These are phyloP conservation scores for Ceratobasidium sp. DNA, from an alignment of 1,284 basidiomycete genomes.

Conservation along the genomic window DNA sequence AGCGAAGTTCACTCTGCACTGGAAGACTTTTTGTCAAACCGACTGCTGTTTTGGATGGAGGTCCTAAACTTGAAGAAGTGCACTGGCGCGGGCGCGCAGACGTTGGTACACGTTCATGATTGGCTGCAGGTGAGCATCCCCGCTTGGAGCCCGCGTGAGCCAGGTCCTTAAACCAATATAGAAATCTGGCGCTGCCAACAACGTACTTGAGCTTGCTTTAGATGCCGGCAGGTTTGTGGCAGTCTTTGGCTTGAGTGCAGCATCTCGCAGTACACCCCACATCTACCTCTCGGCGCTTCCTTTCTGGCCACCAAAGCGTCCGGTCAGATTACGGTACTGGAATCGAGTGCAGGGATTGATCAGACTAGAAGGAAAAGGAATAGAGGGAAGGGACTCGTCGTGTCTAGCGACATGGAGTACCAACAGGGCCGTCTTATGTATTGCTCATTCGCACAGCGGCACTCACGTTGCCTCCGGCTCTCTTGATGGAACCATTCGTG, in stretches of 20 bases:
- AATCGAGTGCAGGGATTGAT: background rate
- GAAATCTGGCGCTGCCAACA: background rate
- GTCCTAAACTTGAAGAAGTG: slow-evolving; percentile 20
- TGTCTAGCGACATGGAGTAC: background rate
- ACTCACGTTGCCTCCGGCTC: background rate
- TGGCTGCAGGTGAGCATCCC: slow-evolving; percentile 18
- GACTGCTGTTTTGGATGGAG: slow-evolving; percentile 29
- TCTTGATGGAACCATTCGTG: no score
- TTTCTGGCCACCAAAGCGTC: slow-evolving; percentile 14
- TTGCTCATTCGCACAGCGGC: background rate
- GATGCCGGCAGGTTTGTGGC: slow-evolving; percentile 9
- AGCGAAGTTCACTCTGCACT: background rate
- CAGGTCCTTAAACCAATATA: background rate
- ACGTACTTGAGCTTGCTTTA: background rate
- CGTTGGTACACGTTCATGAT: background rate
- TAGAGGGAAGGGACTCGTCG: no score
- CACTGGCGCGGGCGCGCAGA: background rate
- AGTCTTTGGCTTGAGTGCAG: background rate
- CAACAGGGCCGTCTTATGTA: background rate
- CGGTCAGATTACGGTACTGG: background rate
- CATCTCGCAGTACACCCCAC: slow-evolving; percentile 14
- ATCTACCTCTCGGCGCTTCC: slow-evolving; percentile 17
- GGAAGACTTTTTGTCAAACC: background rate
- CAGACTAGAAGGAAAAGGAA: background rate
- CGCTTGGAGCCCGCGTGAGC: no score